Percentiles rank a stretch among this genome's conserved stretches.
Evolutionary conservation across 1,284 basidiomycete species (phyloP).

Genomic region (Schizopora paradoxa): DNA sequence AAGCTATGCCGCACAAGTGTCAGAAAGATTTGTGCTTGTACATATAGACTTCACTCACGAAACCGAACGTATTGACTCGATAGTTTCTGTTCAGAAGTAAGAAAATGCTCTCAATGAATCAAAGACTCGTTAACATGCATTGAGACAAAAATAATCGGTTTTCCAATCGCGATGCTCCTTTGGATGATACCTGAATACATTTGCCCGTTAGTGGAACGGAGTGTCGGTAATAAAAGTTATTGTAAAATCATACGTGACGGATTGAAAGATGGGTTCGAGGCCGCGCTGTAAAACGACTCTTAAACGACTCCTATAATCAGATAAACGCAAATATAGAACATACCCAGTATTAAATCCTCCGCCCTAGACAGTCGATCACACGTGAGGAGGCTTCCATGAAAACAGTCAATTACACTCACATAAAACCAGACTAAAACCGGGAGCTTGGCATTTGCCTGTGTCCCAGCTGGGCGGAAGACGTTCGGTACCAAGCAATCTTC

Average conservation of each 20-base stretch:
- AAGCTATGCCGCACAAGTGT: conserved; percentile 32
- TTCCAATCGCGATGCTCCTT: conserved; percentile 40
- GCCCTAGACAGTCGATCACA: conserved; percentile 33
- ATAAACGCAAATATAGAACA: conserved; percentile 5
- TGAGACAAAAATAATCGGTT: conserved; percentile 52
- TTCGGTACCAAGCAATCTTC: conserved; percentile 57
- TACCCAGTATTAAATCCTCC: conserved; percentile 45
- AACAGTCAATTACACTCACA: conserved; percentile 28
- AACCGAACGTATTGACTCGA: conserved; percentile 54
- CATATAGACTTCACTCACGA: conserved; percentile 33
- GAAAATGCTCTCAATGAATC: neutral
- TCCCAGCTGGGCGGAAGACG: conserved; percentile 36
- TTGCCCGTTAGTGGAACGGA: neutral
- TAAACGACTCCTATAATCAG: conserved; percentile 4
- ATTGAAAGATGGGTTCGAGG: conserved; percentile 37
- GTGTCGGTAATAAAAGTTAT: neutral
- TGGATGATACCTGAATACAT: conserved; percentile 40
- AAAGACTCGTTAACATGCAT: conserved; percentile 32
- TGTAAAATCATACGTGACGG: conserved; percentile 38
- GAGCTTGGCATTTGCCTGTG: conserved; percentile 30
- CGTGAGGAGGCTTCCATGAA: too few species aligned
- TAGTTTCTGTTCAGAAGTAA: conserved; percentile 39
- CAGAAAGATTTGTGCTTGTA: conserved; percentile 6
- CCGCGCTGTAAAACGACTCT: conserved; percentile 30
- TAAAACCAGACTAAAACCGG: conserved; percentile 51